phyloP scores from a whole-genome alignment of 768 basidiomycete species.

The Rhizopogon vinicolor region DNA sequence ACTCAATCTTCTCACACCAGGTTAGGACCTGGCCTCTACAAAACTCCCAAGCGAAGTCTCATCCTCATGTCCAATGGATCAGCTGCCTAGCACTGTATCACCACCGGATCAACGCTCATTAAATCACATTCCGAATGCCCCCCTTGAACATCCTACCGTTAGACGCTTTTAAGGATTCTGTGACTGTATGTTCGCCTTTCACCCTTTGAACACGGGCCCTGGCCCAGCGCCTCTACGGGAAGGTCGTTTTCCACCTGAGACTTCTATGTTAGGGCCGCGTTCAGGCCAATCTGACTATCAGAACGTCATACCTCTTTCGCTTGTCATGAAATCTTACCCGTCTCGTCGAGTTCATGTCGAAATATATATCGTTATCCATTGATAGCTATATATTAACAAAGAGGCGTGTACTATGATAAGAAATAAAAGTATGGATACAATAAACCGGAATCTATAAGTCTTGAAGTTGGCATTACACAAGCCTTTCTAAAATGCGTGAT shows the following conservation, averaged over 20 bases:
- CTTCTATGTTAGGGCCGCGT: neutral
- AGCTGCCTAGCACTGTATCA: no score
- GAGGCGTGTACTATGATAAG: neutral
- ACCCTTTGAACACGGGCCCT: neutral
- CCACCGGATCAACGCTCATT: no score
- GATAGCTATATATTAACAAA: neutral
- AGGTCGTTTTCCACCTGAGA: neutral
- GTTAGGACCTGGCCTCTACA: no score
- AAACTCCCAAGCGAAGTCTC: no score
- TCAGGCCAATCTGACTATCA: neutral
- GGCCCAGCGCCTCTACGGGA: neutral
- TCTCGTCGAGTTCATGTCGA: neutral
- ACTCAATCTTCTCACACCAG: no score
- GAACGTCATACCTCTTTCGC: neutral
- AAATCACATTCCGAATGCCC: no score
- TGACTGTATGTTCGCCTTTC: neutral
- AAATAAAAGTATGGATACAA: constrained; percentile 1
- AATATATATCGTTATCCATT: neutral
- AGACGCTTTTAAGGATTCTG: neutral
- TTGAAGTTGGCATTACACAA: neutral
- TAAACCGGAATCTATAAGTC: neutral
- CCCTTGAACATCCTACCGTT: no score
- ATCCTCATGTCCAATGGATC: no score
- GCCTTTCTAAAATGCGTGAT: neutral
- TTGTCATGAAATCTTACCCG: neutral